Conservation (phyloP, 345 rosid species). For the Pugionium cornutum region DNA sequence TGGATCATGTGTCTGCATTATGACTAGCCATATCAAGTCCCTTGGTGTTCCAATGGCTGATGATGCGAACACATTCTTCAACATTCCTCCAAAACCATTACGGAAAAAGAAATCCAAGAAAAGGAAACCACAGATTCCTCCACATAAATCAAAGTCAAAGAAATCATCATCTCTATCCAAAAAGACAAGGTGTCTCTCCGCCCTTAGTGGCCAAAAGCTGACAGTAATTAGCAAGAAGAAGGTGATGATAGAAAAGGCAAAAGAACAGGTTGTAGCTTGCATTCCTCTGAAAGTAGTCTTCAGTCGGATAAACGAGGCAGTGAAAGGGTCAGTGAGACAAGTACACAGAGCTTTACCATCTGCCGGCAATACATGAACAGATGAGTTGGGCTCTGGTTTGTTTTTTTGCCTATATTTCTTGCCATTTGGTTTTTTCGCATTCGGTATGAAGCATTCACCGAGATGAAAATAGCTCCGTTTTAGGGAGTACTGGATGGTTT, state of each 20-base stretch:
- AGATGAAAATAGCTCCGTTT: conserved; percentile 28
- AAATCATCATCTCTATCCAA: conserved; percentile 57
- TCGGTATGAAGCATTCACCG: conserved; percentile 20
- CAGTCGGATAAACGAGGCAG: conserved; percentile 88
- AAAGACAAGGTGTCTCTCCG: conserved; percentile 78
- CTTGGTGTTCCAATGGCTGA: conserved; percentile 34
- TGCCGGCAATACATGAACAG: conserved; percentile 25
- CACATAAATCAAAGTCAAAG: conserved; percentile 42
- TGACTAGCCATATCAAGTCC: conserved; percentile 35
- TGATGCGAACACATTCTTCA: neutral
- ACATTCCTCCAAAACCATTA: conserved; percentile 22
- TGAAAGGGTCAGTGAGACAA: conserved; percentile 64
- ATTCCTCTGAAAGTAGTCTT: conserved; percentile 82
- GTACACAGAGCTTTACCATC: conserved; percentile 42
- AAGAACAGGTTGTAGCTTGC: conserved; percentile 65
- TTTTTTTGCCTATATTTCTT: conserved; percentile 13
- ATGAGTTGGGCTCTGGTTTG: conserved; percentile 24
- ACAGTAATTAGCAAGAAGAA: conserved; percentile 43
- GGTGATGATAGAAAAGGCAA: conserved; percentile 49
- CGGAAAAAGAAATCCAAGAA: conserved; percentile 34
- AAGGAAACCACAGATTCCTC: conserved; percentile 25
- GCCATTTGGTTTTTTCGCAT: conserved; percentile 12
- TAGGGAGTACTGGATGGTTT: conserved; percentile 21
- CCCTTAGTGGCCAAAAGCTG: conserved; percentile 61
- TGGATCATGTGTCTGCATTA: conserved; percentile 43